Conservation (phyloP, 495 filamentous ascomycete genomes). For the Talaromyces proteolyticus region DNA sequence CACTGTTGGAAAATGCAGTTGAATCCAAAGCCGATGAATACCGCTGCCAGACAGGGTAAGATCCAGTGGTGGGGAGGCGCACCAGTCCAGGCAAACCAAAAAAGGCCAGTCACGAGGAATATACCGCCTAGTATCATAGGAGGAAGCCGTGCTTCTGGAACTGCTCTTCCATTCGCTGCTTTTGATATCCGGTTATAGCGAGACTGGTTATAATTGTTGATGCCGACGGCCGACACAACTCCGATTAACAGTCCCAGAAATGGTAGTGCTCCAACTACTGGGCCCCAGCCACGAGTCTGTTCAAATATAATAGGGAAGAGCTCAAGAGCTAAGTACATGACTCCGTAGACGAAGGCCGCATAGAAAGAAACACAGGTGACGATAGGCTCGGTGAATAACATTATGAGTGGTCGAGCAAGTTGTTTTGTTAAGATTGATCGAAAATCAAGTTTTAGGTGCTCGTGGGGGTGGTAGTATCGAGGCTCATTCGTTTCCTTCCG, state of each 20-base stretch:
- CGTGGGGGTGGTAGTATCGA: conserved; percentile 33
- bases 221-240: conserved; percentile 15
- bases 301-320: conserved; percentile 28
- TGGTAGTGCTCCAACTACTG: conserved; percentile 16
- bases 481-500: conserved; percentile 24
- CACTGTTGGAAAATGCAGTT: conserved; percentile 31
- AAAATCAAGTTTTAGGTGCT: conserved; percentile 28
- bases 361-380: conserved; percentile 31
- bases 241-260: conserved; percentile 25
- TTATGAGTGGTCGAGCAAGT: conserved; percentile 26
- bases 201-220: conserved; percentile 20
- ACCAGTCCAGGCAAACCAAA: conserved; percentile 39
- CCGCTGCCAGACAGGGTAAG: conserved; percentile 9
- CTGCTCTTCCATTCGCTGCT: conserved; percentile 14
- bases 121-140: conserved; percentile 47
- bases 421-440: conserved; percentile 24
- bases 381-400: conserved; percentile 37
- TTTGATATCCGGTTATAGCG: conserved; percentile 17
- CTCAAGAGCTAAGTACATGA: conserved; percentile 27
- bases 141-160: conserved; percentile 25
- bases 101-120: conserved; percentile 38
- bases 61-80: conserved; percentile 18
- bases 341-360: conserved; percentile 26
- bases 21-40: conserved; percentile 25
- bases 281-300: conserved; percentile 18